Conservation (phyloP, 139 green algal species). For the Chlamydomonas eustigma region DNA sequence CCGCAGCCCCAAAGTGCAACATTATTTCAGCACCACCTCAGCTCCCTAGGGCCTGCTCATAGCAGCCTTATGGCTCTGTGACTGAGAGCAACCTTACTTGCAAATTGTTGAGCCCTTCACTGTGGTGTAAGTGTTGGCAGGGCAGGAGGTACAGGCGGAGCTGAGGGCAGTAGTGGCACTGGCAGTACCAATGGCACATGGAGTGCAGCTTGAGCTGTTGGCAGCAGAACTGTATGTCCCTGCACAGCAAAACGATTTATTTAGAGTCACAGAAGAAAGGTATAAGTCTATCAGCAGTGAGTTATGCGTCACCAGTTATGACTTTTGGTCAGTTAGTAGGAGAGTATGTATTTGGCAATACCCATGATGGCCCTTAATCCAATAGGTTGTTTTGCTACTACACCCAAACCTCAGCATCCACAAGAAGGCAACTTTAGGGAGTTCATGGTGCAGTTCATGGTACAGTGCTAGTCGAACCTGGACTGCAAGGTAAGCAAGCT, state of each 20-base stretch:
- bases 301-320: background rate
- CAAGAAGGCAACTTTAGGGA: background rate
- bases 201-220: background rate
- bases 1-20: too few relatives aligned
- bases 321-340: background rate
- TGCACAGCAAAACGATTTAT: background rate
- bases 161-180: background rate
- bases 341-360: background rate
- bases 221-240: background rate
- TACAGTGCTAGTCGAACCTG: background rate
- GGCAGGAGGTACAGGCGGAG: conserved; percentile 1
- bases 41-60: too few relatives aligned
- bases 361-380: background rate
- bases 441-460: background rate
- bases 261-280: background rate
- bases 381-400: background rate
- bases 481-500: conserved; percentile 10
- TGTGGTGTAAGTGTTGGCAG: conserved; percentile 3
- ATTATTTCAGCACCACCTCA: too few relatives aligned
- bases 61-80: too few relatives aligned
- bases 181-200: conserved; percentile 9
- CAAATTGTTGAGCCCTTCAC: background rate
- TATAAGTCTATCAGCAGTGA: background rate
- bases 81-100: too few relatives aligned
- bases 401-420: too few relatives aligned